Percentiles rank a stretch among this genome's conserved stretches.
Conservation (phyloP, 345 rosid genomes). For the Chamaenerion angustifolium region DNA sequence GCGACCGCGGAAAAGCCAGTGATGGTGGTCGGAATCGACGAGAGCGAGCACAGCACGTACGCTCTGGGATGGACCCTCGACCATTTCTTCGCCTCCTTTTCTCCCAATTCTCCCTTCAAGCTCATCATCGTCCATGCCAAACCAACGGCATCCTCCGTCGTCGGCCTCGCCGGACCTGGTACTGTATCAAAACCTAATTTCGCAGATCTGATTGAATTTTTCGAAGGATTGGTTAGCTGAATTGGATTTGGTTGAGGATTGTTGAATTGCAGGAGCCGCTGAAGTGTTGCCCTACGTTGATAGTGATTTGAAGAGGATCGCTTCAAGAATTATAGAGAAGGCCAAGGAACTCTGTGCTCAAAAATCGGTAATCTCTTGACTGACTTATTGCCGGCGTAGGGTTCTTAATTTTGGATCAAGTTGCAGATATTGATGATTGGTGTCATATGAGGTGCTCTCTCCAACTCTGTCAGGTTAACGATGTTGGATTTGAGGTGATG, state of each 20-base stretch:
- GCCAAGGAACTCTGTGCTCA: constrained; percentile 39
- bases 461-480: not conserved
- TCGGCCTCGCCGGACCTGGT: constrained; percentile 33
- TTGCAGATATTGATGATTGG: too few species aligned
- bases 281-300: constrained; percentile 55
- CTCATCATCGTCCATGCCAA: constrained; percentile 40
- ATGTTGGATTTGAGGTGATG: not conserved
- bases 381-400: too few species aligned
- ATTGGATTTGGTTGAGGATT: not conserved
- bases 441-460: not conserved
- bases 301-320: constrained; percentile 52
- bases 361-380: constrained; percentile 35
- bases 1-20: constrained; percentile 16
- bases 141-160: constrained; percentile 17
- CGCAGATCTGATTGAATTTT: not conserved
- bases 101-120: constrained; percentile 21
- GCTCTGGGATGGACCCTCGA: constrained; percentile 47
- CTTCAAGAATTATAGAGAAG: constrained; percentile 47
- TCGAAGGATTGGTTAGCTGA: not conserved
- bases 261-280: constrained; percentile 33
- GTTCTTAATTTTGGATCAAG: too few species aligned
- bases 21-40: constrained; percentile 38
- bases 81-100: constrained; percentile 30
- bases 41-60: constrained; percentile 31
- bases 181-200: not conserved